Base-by-base conservation (phyloP, 208 protist genomes). In the Tetramitus jugosus region DNA sequence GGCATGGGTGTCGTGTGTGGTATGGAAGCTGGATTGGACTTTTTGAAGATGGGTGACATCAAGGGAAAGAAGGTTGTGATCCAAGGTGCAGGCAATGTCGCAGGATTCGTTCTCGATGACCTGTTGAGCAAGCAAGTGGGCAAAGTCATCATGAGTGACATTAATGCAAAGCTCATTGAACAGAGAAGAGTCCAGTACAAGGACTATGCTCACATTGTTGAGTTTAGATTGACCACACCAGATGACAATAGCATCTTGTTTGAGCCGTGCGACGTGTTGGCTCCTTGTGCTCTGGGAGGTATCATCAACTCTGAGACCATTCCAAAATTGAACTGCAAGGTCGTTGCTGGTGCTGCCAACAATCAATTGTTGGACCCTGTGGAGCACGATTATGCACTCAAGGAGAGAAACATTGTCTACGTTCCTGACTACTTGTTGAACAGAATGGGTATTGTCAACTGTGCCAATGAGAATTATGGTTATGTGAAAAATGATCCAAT, bases 361-460 rank as follows among this genome's bases (percentile, higher is more conserved):
- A 68, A 68, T 43, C 62, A 68, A 68, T 33, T 68, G 1, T 40
- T 43, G 20, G 35, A 68, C 42, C 60, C 60, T 40, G 62, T 43
- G 23, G 31, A 23, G 8, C 31, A 43, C 42, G 62, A 68, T 68
- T 13, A 68, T 7, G 42, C 42, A 37, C 10, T 68, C 17, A 42
- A 68, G 20, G 37, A 68, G 23, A 31, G 62, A 26, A 37, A 37
- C 4, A 68, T 68, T 43, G 33, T 68, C n/a, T 68, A 68, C 13
- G 62, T 68, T 68, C 62, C 62, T 10, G 62, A 68, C 42, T 68
- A 43, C 23, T 42, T 68, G 33, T 43, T 43, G 8, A 68, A 68
- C 20, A 31, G 62, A 39, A 68, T 68, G 62, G 62, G 62, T 68
- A 68, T 68, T 68, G 62, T 68, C 14, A 68, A 68, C 29, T 68